A percentile compares a stretch with the other conserved stretches of the same genome.
Evolutionary conservation across 768 basidiomycete species (phyloP).

Genomic region (Mycena vitilis): DNA sequence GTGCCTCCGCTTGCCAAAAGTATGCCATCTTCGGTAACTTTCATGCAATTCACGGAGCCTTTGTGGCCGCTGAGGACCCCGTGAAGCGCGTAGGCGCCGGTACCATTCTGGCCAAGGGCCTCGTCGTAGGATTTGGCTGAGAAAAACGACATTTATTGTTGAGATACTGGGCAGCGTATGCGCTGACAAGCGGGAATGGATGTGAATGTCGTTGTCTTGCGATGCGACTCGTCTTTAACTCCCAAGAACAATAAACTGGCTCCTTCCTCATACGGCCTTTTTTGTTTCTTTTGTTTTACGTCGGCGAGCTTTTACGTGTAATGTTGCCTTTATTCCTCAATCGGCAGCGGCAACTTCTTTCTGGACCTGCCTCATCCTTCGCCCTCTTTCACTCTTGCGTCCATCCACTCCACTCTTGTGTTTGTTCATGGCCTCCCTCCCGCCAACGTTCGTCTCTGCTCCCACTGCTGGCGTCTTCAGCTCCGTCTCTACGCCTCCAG

Average conservation of each 20-base stretch:
- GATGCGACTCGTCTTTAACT: too few species aligned
- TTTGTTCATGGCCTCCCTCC: neutral
- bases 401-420: neutral
- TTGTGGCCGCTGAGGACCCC: neutral
- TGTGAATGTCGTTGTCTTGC: too few species aligned
- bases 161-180: too few species aligned
- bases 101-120: neutral
- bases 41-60: neutral
- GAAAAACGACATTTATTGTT: neutral
- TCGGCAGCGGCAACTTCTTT: too few species aligned
- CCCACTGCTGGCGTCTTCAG: neutral
- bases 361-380: too few species aligned
- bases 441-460: neutral
- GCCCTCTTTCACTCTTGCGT: too few species aligned
- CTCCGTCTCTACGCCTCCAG: neutral
- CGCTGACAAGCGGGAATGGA: too few species aligned
- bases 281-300: too few species aligned
- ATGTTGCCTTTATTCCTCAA: too few species aligned
- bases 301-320: too few species aligned
- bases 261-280: too few species aligned
- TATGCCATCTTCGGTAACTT: slow-evolving; percentile 19
- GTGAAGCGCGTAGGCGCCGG: neutral
- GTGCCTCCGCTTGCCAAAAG: slow-evolving; percentile 21
- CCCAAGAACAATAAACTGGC: too few species aligned
- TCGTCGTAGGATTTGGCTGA: neutral